Base-by-base conservation (phyloP, 768 basidiomycete genomes). In the Amanita inopinata region DNA sequence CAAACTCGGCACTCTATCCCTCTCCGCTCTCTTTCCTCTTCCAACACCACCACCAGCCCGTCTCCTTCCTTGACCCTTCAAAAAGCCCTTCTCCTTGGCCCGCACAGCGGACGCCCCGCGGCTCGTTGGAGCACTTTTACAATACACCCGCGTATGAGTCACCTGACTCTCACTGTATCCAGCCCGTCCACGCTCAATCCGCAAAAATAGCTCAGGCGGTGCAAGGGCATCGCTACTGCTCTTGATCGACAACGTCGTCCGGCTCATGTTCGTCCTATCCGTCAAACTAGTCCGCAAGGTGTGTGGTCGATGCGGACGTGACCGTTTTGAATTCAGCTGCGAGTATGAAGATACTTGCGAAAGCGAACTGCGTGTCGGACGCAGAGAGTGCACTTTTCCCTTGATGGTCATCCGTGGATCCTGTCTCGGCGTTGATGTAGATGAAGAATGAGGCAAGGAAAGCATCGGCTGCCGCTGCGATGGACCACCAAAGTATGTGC, bases 121-220 rank as follows among this genome's bases (percentile, higher is more conserved):
- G 34, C 81, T 83, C 3, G 69, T 70, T 3, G 84, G 83, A 3
- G 83, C 80, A 51, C 82, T 83, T 39, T 76, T 64, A 54, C 84
- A 86, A 33, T 78, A 62, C 20, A 85, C 83, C 22, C 66, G 65
- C 24, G 74, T 74, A 20, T 64, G 65, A 12, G 66, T 68, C 4
- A 86, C 66, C 43, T 65, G 60, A 10, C 64, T 58, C 27, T 61
- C 58, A 34, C 65, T 65, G 19, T 53, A 55, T 5, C 58, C 50
- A 4, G 68, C 56, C 31, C 63, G 51, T 3, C 62, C 64, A 10
- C 59, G 52, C 36, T 62, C 63, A 9, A 69, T 52, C 30, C 55
- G 58, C 7, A 56, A 50, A 33, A 69, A 64, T 18, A 71, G 51
- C 4, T 63, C 55, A 1, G 69, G 64, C 3, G 70, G 68, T 5